Conservation (phyloP, 169 alveolate genomes). For the Amoebophrya sp. region DNA sequence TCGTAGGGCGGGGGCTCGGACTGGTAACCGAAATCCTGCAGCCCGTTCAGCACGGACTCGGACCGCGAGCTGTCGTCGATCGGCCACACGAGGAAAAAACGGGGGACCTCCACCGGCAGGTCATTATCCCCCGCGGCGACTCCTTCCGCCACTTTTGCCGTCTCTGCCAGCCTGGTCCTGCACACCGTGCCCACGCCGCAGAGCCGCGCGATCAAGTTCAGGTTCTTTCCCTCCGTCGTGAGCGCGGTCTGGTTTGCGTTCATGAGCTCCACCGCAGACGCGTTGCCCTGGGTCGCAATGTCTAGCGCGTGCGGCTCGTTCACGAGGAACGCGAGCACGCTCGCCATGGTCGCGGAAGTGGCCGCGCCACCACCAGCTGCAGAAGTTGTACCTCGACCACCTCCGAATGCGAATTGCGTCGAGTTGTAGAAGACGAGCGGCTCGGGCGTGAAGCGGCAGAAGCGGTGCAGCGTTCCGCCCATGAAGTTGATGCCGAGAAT, state of each 20-base stretch:
- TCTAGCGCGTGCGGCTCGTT: not conserved
- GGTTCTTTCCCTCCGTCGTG: not conserved
- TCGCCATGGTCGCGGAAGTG: no score
- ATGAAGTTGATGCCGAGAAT: conserved; percentile 38
- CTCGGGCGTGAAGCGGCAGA: not conserved
- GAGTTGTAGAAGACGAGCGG: not conserved
- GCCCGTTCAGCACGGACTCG: not conserved
- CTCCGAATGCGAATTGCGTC: no score
- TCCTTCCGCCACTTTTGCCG: not conserved
- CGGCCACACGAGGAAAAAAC: not conserved
- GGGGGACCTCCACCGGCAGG: no score
- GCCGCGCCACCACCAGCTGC: no score
- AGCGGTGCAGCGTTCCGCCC: not conserved
- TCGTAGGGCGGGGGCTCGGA: no score
- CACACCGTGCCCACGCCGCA: not conserved
- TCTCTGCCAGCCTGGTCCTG: not conserved
- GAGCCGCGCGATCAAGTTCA: not conserved
- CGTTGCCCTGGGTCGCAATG: not conserved
- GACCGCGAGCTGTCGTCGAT: not conserved
- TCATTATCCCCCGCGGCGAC: no score
- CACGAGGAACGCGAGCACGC: not conserved
- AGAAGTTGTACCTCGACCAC: no score
- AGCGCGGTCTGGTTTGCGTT: not conserved
- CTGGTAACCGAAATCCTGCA: not conserved
- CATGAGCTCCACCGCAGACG: not conserved